phyloP scores from a whole-genome alignment of 441 rosid genomes.

The Erodium moschatum region DNA sequence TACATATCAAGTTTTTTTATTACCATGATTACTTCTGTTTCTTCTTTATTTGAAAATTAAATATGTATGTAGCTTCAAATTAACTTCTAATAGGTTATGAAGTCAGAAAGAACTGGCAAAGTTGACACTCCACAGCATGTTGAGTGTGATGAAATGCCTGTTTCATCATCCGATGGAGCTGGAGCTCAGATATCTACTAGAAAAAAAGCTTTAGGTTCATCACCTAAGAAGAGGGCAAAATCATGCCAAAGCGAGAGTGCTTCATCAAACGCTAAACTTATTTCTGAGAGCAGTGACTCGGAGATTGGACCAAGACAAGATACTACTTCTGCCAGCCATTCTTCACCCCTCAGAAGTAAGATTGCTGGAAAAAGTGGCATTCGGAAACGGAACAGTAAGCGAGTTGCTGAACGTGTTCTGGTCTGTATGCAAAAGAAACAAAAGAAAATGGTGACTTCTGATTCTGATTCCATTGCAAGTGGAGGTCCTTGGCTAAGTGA shows the following conservation, averaged over 20 bases:
- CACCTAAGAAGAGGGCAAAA: constrained; percentile 42
- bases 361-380: constrained; percentile 37
- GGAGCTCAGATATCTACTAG: constrained; percentile 32
- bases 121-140: constrained; percentile 30
- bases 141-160: constrained; percentile 40
- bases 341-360: constrained; percentile 56
- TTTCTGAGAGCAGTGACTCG: constrained; percentile 79
- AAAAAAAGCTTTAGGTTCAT: constrained; percentile 47
- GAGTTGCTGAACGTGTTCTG: constrained; percentile 75
- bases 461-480: constrained; percentile 63
- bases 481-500: constrained; percentile 43
- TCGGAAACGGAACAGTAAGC: constrained; percentile 76
- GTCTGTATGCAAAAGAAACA: constrained; percentile 73
- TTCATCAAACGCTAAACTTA: constrained; percentile 66
- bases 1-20: constrained; percentile 25
- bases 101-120: constrained; percentile 36
- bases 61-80: constrained; percentile 18
- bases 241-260: constrained; percentile 85
- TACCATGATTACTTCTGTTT: constrained; percentile 14
- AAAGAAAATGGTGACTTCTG: constrained; percentile 58
- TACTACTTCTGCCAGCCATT: constrained; percentile 28
- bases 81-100: constrained; percentile 44
- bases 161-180: constrained; percentile 46
- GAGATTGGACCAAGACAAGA: constrained; percentile 60
- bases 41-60: constrained; percentile 14